Base-by-base conservation (phyloP, 2,329 filamentous ascomycete species). In the Botrytis sinoallii region DNA sequence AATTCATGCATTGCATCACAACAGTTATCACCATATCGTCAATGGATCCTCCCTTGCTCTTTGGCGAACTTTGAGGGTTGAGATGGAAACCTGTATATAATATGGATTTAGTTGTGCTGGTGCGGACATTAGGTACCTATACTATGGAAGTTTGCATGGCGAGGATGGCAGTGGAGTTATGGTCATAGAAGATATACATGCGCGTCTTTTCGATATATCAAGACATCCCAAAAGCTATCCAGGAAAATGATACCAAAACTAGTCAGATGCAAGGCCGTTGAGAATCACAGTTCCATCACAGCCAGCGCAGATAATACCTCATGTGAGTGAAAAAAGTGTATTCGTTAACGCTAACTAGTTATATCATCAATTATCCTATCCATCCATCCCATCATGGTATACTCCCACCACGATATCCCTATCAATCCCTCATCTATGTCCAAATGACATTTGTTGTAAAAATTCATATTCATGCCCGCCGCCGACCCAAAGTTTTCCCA, bases 341-440 rank as follows among this genome's bases (percentile, higher is more conserved):
- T 69, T 69, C 66, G 66, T 69, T 69, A 75, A 76, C 72, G 77
- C 76, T 61, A 70, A 65, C n/a, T 35, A 70, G 48, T 38, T 46
- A 44, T 59, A 74, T 74, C 71, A 63, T 74, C 73, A 69, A 29
- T 64, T 74, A 71, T 73, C 72, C 67, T 74, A 71, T 69, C 72
- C 16, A 69, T 44, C 35, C 60, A 64, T 73, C n/a, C 73, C 70
- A 71, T 57, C 65, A 73, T 69, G 55, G 38, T 70, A 73, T 68
- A 57, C 66, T 18, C n/a, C 25, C 18, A 68, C 48, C 66, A 68
- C 29, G 38, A 68, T 69, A 32, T 72, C 68, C 75, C 70, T 70
- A 67, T 67, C 46, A 67, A 55, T 76, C 52, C 52, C 14, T 29
- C 73, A 74, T 75, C 71, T 40, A 29, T 60, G 38, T 69, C 55